These are phyloP conservation scores for Geotrichum cucujoidarum DNA, from an alignment of 1,139 yeast species.

Conservation along the genomic window DNA sequence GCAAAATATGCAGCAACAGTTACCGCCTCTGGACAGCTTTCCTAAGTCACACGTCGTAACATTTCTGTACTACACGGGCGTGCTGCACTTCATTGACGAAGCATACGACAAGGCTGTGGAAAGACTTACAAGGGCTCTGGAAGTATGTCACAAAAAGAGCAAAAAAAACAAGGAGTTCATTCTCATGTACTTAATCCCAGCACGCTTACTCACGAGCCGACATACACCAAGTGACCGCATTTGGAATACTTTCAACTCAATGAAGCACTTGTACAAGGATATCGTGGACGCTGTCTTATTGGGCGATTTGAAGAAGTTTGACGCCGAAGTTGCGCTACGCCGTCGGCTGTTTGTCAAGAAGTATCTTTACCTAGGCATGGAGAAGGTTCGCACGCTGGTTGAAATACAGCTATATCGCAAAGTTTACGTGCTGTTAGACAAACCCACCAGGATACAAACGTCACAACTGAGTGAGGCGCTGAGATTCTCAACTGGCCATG, in stretches of 20 bases:
- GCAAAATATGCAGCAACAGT: conserved; percentile 48
- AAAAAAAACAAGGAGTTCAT: conserved; percentile 38
- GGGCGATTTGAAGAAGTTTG: conserved; percentile 56
- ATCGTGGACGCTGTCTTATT: conserved; percentile 46
- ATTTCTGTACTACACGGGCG: conserved; percentile 62
- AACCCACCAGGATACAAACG: conserved; percentile 45
- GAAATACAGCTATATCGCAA: conserved; percentile 50
- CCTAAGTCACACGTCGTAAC: conserved; percentile 54
- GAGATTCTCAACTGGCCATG: conserved; percentile 29
- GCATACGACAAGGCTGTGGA: conserved; percentile 51
- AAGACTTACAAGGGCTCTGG: conserved; percentile 48
- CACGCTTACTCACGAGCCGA: conserved; percentile 29
- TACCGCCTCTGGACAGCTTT: conserved; percentile 45
- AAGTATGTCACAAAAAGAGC: conserved; percentile 32
- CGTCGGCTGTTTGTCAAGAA: conserved; percentile 52
- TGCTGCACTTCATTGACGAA: conserved; percentile 58
- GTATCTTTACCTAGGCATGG: conserved; percentile 66
- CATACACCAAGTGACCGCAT: conserved; percentile 38
- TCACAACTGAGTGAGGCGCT: conserved; percentile 47
- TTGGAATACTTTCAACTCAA: conserved; percentile 32
- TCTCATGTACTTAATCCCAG: conserved; percentile 38
- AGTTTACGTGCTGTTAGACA: conserved; percentile 40
- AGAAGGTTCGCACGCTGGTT: conserved; percentile 47
- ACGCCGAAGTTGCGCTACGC: conserved; percentile 42
- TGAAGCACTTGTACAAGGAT: conserved; percentile 42